Base-by-base conservation (phyloP, 2,329 filamentous ascomycete genomes). In the Zelopaecilomyces penicillatus region DNA sequence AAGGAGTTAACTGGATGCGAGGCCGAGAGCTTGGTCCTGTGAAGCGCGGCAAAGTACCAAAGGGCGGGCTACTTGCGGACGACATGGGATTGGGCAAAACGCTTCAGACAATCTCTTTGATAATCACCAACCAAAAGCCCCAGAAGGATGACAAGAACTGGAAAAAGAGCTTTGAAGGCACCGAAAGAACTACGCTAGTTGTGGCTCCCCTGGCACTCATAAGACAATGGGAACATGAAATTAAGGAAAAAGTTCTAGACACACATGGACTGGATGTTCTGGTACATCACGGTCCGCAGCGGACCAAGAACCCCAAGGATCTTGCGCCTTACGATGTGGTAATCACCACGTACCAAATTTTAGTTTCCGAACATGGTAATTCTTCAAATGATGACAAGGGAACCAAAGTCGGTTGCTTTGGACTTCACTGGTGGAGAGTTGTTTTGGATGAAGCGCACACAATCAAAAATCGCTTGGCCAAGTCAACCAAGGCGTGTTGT, bases 81-180 rank as follows among this genome's bases (percentile, higher is more conserved):
- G 93, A 98, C 61, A 94, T 97, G 91, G 91, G 91, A 53, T 71
- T 97, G 10, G 93, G 93, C 47, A 98, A 98, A 72, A 98, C 93
- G 1, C 77, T 98, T 10, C 93, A 98, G 66, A 88, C 90, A 1
- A 86, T 98, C 46, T 83, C 91, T 1, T 74, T 97, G 30, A 85
- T 98, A 36, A 73, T 98, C 33, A 85, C 76, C 44, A 95, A 97
- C 57, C 78, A 80, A 12, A 87, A 85, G 56, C 82, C 85, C 3
- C 46, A 53, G 4, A 74, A 76, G 37, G 73, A 77, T 11, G 69
- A 73, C 5, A 70, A 76, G 33, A 71, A 70, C 1, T 78, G 83
- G 68, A 83, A 82, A 59, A 86, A 83, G 61, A 71, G 85, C n/a
- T 79, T 81, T 12, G 74, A 79, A 5, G 73, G 75, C 6, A 70